A percentile compares a stretch with the other conserved stretches of the same genome.
These are phyloP conservation scores for Fraxinus latifolia DNA, from an alignment of 305 asterid genomes.

Conservation along the genomic window DNA sequence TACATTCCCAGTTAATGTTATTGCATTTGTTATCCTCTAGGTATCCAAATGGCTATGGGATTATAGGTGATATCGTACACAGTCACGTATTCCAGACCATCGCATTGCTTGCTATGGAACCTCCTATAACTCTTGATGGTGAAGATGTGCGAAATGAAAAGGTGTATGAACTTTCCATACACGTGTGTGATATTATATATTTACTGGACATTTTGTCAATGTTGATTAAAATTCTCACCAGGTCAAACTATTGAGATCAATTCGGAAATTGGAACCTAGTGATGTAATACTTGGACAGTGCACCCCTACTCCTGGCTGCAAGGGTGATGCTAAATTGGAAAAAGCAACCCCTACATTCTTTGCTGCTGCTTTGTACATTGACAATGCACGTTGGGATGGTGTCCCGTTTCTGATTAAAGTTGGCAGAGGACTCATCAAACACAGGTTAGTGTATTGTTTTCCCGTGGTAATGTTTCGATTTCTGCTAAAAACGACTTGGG, in stretches of 20 bases:
- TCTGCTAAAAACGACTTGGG: background rate
- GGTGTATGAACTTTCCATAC: constrained; percentile 22
- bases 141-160: constrained; percentile 28
- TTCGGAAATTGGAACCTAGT: constrained; percentile 39
- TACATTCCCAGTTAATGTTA: background rate
- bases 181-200: background rate
- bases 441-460: constrained; percentile 27
- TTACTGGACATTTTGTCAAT: constrained; percentile 3
- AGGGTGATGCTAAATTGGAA: constrained; percentile 11
- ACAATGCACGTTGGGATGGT: constrained; percentile 57
- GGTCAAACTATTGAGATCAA: constrained; percentile 53
- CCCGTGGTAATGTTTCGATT: background rate
- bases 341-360: constrained; percentile 38
- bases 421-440: constrained; percentile 40
- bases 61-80: constrained; percentile 51
- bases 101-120: constrained; percentile 60
- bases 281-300: constrained; percentile 43
- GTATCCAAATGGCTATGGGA: constrained; percentile 37
- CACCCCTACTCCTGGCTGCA: constrained; percentile 22
- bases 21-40: constrained; percentile 20
- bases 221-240: constrained; percentile 17
- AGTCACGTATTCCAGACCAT: constrained; percentile 55
- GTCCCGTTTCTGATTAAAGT: constrained; percentile 52
- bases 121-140: constrained; percentile 44
- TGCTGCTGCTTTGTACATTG: constrained; percentile 46